A percentile compares a stretch with the other conserved stretches of the same genome.
phyloP scores from a whole-genome alignment of 345 rosid species.

The Euclidium syriacum region DNA sequence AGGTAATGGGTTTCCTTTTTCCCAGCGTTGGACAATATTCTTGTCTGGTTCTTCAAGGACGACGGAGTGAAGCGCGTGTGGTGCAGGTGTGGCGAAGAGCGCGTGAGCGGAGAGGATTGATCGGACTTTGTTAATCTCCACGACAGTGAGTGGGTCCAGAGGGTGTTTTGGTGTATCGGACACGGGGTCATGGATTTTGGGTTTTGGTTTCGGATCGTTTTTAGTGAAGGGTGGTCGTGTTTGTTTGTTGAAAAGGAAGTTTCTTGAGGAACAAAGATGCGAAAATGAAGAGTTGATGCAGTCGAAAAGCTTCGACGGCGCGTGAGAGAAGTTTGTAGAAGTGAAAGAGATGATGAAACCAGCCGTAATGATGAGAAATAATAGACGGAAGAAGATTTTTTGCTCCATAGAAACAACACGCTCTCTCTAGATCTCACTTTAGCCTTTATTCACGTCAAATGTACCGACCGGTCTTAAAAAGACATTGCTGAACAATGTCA shows the following conservation, averaged over 20 bases:
- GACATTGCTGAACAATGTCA: too few species aligned
- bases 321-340: constrained; percentile 47
- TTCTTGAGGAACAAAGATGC: constrained; percentile 55
- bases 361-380: constrained; percentile 37
- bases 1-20: constrained; percentile 49
- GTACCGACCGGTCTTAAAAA: too few species aligned
- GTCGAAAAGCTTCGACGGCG: constrained; percentile 39
- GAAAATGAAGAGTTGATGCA: constrained; percentile 42
- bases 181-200: constrained; percentile 37
- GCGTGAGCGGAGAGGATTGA: constrained; percentile 49
- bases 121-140: constrained; percentile 50
- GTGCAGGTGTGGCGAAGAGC: constrained; percentile 40
- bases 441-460: too few species aligned
- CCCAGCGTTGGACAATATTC: constrained; percentile 50
- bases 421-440: too few species aligned
- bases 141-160: constrained; percentile 65
- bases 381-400: constrained; percentile 40
- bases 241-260: constrained; percentile 42
- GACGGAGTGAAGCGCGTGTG: constrained; percentile 59
- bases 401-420: too few species aligned
- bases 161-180: constrained; percentile 57
- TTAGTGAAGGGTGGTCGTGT: constrained; percentile 4
- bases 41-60: constrained; percentile 80
- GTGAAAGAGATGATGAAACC: constrained; percentile 54
- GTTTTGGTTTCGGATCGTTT: constrained; percentile 22